These are phyloP conservation scores for Physcia stellaris DNA, from an alignment of 495 filamentous ascomycete species.

Conservation along the genomic window DNA sequence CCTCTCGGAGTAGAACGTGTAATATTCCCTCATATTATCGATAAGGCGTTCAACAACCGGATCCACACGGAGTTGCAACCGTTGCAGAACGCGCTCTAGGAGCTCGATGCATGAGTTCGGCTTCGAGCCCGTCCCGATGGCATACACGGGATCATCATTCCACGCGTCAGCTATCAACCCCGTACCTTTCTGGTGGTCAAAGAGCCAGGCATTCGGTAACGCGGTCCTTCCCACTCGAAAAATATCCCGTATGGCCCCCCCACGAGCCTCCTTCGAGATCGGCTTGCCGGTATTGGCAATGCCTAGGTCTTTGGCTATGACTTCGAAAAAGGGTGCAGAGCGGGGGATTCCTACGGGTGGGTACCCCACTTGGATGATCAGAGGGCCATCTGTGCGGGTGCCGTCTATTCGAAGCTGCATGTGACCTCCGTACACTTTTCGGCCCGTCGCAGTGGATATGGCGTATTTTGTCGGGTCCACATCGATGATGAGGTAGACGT, in stretches of 20 bases:
- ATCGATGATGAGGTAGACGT: neutral
- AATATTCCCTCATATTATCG: neutral
- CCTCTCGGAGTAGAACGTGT: neutral
- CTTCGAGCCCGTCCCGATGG: neutral
- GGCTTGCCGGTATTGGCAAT: neutral
- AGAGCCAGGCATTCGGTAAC: neutral
- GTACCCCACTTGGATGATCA: neutral
- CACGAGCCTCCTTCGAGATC: neutral
- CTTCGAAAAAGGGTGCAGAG: neutral
- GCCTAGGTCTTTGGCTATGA: neutral
- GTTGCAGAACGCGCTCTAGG: neutral
- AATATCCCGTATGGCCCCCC: neutral
- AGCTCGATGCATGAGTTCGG: neutral
- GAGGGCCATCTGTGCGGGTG: neutral
- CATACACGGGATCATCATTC: neutral
- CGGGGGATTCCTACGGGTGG: neutral
- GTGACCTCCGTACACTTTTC: neutral
- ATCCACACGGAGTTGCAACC: neutral
- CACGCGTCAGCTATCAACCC: neutral
- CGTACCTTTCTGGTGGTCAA: neutral
- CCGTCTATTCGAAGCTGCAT: neutral
- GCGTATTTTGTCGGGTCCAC: neutral
- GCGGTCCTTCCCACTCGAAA: neutral
- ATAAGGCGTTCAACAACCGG: neutral
- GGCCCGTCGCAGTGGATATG: neutral